Base-by-base conservation (phyloP, 495 filamentous ascomycete genomes). In the Aspergillus cristatus region DNA sequence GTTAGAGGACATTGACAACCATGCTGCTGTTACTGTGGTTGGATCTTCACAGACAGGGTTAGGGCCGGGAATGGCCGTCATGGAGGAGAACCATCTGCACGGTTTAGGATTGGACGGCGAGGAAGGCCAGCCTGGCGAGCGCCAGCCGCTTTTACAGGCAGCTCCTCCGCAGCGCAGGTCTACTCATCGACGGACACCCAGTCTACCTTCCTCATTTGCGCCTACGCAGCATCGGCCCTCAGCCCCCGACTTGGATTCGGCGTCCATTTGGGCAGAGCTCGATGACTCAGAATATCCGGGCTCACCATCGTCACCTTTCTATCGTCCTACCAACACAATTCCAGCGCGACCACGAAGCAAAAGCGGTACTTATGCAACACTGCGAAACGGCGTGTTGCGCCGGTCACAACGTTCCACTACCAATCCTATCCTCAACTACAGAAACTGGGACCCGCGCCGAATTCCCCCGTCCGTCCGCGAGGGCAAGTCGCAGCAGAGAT, bases 1-100 rank as follows among this genome's bases (percentile, higher is more conserved):
- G 29, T 74, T 99, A 24, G 81, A 84, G 49, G 81, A 84, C 38
- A 78, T 78, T 58, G 51, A 83, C 55, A 53, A 58, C 58, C 53
- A 81, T 46, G 25, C 76, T 58, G 39, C 67, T 55, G 53, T 69
- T 50, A 38, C 60, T 34, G 39, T 64, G 39, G 44, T 65, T 47
- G 50, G 52, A 6, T 50, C 56, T 18, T 55, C 58, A 11, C 66
- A 70, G 41, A 61, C 62, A 6, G 56, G 51, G 12, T 50, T 71
- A 31, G 65, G 61, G 0, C 59, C 68, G 5, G 65, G 65, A 20
- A 61, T 72, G 62, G 62, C 53, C 5, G 42, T 65, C 17, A 43
- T 68, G 14, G 66, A 70, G 30, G 65, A 65, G 32, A 24, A 24
- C 20, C 54, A 54, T 35, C 31, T 47, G 3, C 41, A 53, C 14